Percentiles rank a stretch among this genome's conserved stretches.
phyloP scores from a whole-genome alignment of 805 yeast species.

The Kodamaea lidongshanica region DNA sequence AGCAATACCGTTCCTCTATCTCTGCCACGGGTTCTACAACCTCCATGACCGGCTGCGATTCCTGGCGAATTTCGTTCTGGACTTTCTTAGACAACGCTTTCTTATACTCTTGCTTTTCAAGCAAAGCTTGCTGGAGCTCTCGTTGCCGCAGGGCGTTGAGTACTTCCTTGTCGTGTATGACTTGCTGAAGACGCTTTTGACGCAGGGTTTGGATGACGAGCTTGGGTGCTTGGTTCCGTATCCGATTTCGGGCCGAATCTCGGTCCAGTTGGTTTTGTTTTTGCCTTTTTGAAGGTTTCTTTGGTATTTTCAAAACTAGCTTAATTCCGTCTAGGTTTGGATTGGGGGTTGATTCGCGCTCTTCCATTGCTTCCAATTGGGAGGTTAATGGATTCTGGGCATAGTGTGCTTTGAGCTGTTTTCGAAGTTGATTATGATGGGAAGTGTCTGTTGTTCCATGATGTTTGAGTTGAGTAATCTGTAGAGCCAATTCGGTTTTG shows the following conservation, averaged over 20 bases:
- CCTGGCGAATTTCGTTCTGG: slow-evolving; percentile 1
- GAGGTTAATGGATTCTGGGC: slow-evolving; percentile 29
- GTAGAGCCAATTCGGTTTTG: slow-evolving; percentile 18
- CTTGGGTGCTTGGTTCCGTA: no score
- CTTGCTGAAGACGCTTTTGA: no score
- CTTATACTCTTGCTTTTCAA: background rate
- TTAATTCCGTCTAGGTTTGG: slow-evolving; percentile 11
- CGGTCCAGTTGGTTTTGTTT: no score
- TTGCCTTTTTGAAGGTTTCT: no score
- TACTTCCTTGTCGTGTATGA: no score
- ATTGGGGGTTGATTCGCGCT: slow-evolving; percentile 13
- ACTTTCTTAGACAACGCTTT: slow-evolving; percentile 2
- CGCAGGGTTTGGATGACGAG: no score
- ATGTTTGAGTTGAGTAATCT: slow-evolving; percentile 17
- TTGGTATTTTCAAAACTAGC: slow-evolving; percentile 11
- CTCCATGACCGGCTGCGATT: background rate
- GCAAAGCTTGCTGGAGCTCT: no score
- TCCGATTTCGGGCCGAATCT: no score
- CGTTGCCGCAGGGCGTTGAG: no score
- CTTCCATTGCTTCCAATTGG: slow-evolving; percentile 33
- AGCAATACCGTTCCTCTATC: slow-evolving; percentile 13
- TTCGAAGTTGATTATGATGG: slow-evolving; percentile 18
- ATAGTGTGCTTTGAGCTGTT: slow-evolving; percentile 30
- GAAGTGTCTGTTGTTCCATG: slow-evolving; percentile 7
- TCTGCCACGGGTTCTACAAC: slow-evolving; percentile 1